phyloP scores from a whole-genome alignment of 495 filamentous ascomycete genomes.

The Friedmanniomyces simplex region DNA sequence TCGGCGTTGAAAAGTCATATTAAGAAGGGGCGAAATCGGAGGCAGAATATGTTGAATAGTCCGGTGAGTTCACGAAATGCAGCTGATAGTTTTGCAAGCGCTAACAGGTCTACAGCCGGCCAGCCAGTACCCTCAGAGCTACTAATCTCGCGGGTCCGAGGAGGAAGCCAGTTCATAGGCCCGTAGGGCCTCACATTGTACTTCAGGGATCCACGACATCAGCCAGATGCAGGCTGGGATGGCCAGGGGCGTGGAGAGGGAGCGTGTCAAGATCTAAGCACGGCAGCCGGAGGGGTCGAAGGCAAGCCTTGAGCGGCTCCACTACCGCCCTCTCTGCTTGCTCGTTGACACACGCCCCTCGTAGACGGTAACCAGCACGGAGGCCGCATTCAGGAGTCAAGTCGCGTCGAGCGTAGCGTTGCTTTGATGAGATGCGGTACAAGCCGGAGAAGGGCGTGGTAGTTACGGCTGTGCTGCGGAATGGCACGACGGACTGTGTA shows the following conservation, averaged over 20 bases:
- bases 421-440: neutral
- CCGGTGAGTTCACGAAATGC: conserved; percentile 48
- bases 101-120: conserved; percentile 21
- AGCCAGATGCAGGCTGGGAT: too few species aligned
- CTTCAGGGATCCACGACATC: too few species aligned
- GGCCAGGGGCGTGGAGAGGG: neutral
- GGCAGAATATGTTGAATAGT: conserved; percentile 85
- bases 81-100: neutral
- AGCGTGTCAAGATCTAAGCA: neutral
- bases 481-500: neutral
- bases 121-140: conserved; percentile 25
- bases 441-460: neutral
- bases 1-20: conserved; percentile 96
- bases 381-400: neutral
- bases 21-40: conserved; percentile 91
- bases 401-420: neutral
- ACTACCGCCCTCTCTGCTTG: neutral
- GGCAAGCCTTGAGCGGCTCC: neutral
- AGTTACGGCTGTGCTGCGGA: neutral
- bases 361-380: neutral
- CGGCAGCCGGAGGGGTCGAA: neutral
- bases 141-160: conserved; percentile 7
- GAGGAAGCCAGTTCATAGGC: too few species aligned
- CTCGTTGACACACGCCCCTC: neutral
- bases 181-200: too few species aligned